Conservation (phyloP, 306 rosid genomes). For the Carpinus fangiana region DNA sequence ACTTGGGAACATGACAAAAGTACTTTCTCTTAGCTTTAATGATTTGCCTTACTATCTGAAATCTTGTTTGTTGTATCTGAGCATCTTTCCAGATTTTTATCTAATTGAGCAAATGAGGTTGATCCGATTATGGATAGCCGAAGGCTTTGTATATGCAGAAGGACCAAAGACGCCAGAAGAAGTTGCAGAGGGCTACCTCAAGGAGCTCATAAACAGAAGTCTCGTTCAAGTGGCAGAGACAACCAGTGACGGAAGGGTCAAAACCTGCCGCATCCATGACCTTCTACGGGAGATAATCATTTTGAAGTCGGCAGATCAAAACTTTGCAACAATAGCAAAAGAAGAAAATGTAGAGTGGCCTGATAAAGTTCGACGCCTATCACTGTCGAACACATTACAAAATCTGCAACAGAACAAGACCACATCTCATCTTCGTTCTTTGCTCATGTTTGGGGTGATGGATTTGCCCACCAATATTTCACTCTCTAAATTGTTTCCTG, state of each 20-base stretch:
- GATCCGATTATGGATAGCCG: neutral
- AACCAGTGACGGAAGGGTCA: constrained; percentile 20
- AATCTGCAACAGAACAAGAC: constrained; percentile 40
- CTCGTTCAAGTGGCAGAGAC: neutral
- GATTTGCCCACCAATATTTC: constrained; percentile 6
- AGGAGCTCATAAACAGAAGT: neutral
- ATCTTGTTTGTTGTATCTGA: constrained; percentile 15
- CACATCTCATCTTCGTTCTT: constrained; percentile 53
- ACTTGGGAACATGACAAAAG: neutral
- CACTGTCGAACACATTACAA: constrained; percentile 34
- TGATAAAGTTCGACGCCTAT: constrained; percentile 49
- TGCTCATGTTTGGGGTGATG: constrained; percentile 44
- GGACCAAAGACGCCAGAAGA: neutral
- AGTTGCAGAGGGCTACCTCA: constrained; percentile 2
- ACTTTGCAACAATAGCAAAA: constrained; percentile 42
- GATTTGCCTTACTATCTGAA: constrained; percentile 30
- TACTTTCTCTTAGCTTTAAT: constrained; percentile 22
- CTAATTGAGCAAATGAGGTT: neutral
- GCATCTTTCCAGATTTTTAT: constrained; percentile 27
- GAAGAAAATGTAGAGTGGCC: constrained; percentile 37
- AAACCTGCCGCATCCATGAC: constrained; percentile 47
- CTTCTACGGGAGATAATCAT: constrained; percentile 49
- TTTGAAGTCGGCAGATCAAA: constrained; percentile 47
- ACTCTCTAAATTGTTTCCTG: constrained; percentile 21
- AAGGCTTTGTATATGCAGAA: neutral